Evolutionary conservation across 495 filamentous ascomycete species (phyloP).

Genomic region (Penicillium ucsense): DNA sequence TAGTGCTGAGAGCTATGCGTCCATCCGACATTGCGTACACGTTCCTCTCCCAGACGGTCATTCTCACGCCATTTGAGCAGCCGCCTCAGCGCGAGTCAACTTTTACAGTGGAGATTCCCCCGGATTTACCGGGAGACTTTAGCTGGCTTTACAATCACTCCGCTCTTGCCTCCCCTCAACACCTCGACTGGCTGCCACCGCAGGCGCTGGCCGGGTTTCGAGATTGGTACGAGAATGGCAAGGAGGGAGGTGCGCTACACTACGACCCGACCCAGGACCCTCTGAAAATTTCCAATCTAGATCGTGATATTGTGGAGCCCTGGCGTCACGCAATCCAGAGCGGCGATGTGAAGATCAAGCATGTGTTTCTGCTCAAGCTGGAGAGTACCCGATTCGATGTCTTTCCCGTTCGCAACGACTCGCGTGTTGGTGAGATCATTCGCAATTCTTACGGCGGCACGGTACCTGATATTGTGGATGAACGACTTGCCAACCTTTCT

Average conservation of each 20-base stretch:
- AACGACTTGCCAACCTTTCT: constrained; percentile 23
- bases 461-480: constrained; percentile 18
- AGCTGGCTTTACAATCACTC: constrained; percentile 17
- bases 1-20: constrained; percentile 9
- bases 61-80: constrained; percentile 12
- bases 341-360: constrained; percentile 21
- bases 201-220: constrained; percentile 14
- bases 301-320: constrained; percentile 20
- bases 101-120: constrained; percentile 6
- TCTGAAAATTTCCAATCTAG: constrained; percentile 31
- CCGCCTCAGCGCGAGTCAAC: not conserved
- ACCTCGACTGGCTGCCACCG: constrained; percentile 16
- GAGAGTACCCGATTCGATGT: constrained; percentile 37
- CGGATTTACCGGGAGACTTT: constrained; percentile 9
- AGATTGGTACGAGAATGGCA: constrained; percentile 15
- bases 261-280: constrained; percentile 31
- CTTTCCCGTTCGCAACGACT: constrained; percentile 32
- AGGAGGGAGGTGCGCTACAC: constrained; percentile 6
- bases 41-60: constrained; percentile 14
- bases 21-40: constrained; percentile 9
- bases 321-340: constrained; percentile 19
- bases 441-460: constrained; percentile 15
- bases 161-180: constrained; percentile 9
- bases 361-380: constrained; percentile 31
- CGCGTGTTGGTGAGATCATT: constrained; percentile 13